Evolutionary conservation across 1,139 yeast genomes (phyloP), one percentile per base, ranked within the genome.

Genomic region (Suhomyces bribrorum): DNA sequence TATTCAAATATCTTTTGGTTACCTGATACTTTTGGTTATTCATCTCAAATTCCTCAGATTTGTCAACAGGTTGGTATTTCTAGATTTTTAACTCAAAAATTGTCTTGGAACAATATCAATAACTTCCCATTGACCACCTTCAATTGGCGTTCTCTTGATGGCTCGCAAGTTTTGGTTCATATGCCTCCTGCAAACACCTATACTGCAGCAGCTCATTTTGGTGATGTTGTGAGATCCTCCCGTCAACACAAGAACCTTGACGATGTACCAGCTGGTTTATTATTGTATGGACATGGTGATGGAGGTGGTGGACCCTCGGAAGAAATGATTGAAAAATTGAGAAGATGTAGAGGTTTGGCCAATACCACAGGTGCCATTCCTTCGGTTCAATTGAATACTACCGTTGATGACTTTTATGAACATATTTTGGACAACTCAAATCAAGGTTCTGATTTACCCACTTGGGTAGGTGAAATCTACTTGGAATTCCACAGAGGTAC

Each of bases 231-330:
- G 41, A 75, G 96, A 53, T 83, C 95, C 1, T 77, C 82, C 43
- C 68, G 69, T 27, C 92, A 88, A 54, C 95, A 92, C 64, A 86
- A 89, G 64, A 87, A 90, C 52, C 67, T 86, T 47, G 81, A 89
- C 41, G 79, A 81, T 49, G 90, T 84, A 36, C 92, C 87, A 38
- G 77, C 86, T 9, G 94, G 95, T 0, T 69, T 92, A 56, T 67
- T 92, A 56, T 70, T 89, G 38, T 92, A 79, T 53, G 98, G 98
- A 28, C 81, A 85, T 53, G 98, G 98, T 56, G 98, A 92, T 57
- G 98, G 98, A 51, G 98, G 98, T 46, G 97, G 97, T 48, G 98
- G 98, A 5, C 97, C 97, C 27, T 83, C 88, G 4, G 86, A 86
- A 31, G 96, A 86, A 55, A 90, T 89, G 96, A 57, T 92, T 47